phyloP scores from a whole-genome alignment of 169 alveolate species.

The Theileria annulata region DNA sequence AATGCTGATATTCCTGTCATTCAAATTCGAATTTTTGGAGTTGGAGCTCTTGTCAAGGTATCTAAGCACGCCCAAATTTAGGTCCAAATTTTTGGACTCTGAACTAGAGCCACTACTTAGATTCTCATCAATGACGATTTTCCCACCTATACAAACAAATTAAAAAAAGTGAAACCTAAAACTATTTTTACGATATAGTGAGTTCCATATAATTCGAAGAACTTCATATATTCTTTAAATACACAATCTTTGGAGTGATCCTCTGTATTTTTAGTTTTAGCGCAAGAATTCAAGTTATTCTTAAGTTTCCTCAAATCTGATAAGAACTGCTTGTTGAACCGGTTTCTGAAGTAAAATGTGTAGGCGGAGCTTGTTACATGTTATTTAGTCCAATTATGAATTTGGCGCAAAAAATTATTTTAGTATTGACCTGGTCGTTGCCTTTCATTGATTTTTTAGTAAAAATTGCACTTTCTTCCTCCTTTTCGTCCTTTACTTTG shows the following conservation, averaged over 20 bases:
- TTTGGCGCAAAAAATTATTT: slow-evolving; percentile 8
- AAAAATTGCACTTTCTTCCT: slow-evolving; percentile 22
- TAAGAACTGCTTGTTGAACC: background rate
- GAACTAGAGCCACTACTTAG: background rate
- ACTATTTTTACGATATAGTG: slow-evolving; percentile 40
- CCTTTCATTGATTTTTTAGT: background rate
- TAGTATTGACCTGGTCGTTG: background rate
- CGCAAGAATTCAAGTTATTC: background rate
- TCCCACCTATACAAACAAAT: slow-evolving; percentile 25
- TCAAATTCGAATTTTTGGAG: background rate
- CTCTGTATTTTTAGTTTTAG: background rate
- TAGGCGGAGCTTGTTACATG: background rate
- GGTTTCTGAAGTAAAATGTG: background rate
- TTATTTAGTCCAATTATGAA: background rate
- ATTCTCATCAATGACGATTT: slow-evolving; percentile 12
- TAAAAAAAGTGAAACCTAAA: slow-evolving; percentile 8
- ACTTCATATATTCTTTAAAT: slow-evolving; percentile 13
- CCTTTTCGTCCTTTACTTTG: background rate
- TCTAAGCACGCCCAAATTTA: background rate
- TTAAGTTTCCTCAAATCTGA: background rate
- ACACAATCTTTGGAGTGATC: background rate
- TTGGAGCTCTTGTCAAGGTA: slow-evolving; percentile 1
- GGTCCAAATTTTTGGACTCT: background rate
- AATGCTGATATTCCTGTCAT: slow-evolving; percentile 1
- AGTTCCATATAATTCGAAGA: slow-evolving; percentile 42